Conservation (phyloP, 371 early-diverging fungal species). For the Haplosporangium sp. region DNA sequence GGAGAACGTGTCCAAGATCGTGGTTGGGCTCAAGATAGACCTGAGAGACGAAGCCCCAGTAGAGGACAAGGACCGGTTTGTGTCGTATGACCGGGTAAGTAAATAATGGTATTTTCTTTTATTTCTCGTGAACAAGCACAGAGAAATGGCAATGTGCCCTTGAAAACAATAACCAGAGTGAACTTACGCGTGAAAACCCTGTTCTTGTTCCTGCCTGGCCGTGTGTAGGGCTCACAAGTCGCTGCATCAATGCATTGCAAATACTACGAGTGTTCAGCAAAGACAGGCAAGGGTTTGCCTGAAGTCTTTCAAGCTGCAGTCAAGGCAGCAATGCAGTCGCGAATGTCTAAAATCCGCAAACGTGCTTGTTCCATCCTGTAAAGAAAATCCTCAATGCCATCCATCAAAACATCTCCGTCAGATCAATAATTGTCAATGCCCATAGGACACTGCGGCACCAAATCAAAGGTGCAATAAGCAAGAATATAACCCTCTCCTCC, state of each 20-base stretch:
- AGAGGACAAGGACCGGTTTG: slow-evolving; percentile 37
- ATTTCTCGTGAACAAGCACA: not conserved
- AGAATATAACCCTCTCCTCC: too few species aligned
- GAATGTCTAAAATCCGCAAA: slow-evolving; percentile 45
- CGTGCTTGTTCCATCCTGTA: slow-evolving; percentile 36
- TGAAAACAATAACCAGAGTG: too few species aligned
- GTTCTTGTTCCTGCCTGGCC: not conserved
- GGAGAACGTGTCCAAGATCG: slow-evolving; percentile 84
- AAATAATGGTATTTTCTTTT: not conserved
- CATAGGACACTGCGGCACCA: not conserved
- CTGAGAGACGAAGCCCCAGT: slow-evolving; percentile 63
- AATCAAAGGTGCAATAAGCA: not conserved
- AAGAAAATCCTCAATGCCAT: not conserved
- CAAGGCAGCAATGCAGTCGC: slow-evolving; percentile 46
- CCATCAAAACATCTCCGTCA: not conserved
- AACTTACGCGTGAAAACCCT: too few species aligned
- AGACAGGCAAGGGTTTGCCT: slow-evolving; percentile 71
- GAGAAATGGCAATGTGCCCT: not conserved
- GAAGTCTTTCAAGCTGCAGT: slow-evolving; percentile 76
- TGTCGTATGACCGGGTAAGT: slow-evolving; percentile 58
- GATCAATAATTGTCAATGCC: too few species aligned
- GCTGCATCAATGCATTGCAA: slow-evolving; percentile 74
- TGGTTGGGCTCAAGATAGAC: slow-evolving; percentile 92
- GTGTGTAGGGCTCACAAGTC: slow-evolving; percentile 65
- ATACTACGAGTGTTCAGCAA: slow-evolving; percentile 81